phyloP scores from a whole-genome alignment of 371 early-diverging fungal genomes.

The Saksenaea vasiformis region DNA sequence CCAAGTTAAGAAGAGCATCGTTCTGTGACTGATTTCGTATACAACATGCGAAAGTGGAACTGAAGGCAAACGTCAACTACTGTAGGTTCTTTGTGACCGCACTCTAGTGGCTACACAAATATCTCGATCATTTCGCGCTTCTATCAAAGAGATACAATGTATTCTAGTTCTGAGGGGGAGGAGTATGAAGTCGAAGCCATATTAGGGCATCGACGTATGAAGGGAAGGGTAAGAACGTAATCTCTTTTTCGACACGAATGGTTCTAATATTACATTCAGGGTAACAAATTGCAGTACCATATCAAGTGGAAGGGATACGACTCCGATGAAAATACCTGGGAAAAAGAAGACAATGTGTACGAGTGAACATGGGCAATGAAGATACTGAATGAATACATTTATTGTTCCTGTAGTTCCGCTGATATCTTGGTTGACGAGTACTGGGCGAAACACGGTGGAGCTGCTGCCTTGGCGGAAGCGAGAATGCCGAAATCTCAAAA shows the following conservation, averaged over 20 bases:
- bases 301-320: slow-evolving; percentile 21
- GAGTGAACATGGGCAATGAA: neutral
- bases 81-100: too few species aligned
- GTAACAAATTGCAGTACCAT: slow-evolving; percentile 5
- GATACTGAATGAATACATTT: neutral
- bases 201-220: neutral
- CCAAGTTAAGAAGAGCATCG: too few species aligned
- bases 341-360: slow-evolving; percentile 13
- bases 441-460: neutral
- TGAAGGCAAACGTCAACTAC: too few species aligned
- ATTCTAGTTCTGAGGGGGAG: slow-evolving; percentile 8
- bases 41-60: too few species aligned
- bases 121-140: too few species aligned
- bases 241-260: neutral
- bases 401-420: neutral
- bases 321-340: slow-evolving; percentile 21
- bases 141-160: neutral
- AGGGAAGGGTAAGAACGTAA: neutral
- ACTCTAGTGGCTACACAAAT: too few species aligned
- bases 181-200: slow-evolving; percentile 21
- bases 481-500: neutral
- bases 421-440: neutral
- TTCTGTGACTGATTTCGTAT: too few species aligned
- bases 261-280: neutral
- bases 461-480: neutral